Conservation (phyloP, 345 rosid species). For the Eucalyptus erythrocorys region DNA sequence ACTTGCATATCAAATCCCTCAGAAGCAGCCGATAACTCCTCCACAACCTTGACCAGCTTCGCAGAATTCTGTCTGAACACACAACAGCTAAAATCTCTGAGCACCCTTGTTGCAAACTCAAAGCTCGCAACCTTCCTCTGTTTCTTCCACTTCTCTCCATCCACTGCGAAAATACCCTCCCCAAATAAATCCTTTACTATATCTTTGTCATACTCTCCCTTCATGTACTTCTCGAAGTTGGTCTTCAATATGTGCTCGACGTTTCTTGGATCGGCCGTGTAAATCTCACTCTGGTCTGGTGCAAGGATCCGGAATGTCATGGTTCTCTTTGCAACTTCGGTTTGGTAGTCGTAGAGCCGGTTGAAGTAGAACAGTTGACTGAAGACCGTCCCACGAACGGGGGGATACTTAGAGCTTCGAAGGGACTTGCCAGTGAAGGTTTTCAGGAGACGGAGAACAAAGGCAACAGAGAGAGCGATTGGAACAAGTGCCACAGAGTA, state of each 20-base stretch:
- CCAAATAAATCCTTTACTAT: slow-evolving; percentile 43
- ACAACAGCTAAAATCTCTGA: slow-evolving; percentile 56
- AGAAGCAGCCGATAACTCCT: slow-evolving; percentile 8
- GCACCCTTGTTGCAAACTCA: slow-evolving; percentile 65
- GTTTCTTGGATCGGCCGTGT: slow-evolving; percentile 49
- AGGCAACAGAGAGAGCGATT: slow-evolving; percentile 1
- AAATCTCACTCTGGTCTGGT: slow-evolving; percentile 24
- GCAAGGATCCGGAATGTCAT: slow-evolving; percentile 47
- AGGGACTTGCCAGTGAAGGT: slow-evolving; percentile 40
- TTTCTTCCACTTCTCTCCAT: slow-evolving; percentile 74
- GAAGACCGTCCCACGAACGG: slow-evolving; percentile 41
- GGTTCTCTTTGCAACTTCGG: slow-evolving; percentile 22
- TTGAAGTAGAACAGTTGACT: slow-evolving; percentile 23
- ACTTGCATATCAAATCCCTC: slow-evolving; percentile 59
- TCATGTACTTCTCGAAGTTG: slow-evolving; percentile 31
- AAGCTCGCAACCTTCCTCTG: slow-evolving; percentile 76
- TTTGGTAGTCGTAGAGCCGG: slow-evolving; percentile 45
- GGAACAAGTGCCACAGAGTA: not conserved
- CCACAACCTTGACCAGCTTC: slow-evolving; percentile 25
- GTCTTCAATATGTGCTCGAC: slow-evolving; percentile 54
- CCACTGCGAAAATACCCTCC: slow-evolving; percentile 62
- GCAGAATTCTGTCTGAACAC: slow-evolving; percentile 49
- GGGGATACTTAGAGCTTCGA: slow-evolving; percentile 25
- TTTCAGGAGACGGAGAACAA: slow-evolving; percentile 10
- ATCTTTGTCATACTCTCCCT: slow-evolving; percentile 20